A percentile compares a stretch with the other conserved stretches of the same genome.
phyloP scores from a whole-genome alignment of 2,329 filamentous ascomycete genomes.

The Cladophialophora carrionii region DNA sequence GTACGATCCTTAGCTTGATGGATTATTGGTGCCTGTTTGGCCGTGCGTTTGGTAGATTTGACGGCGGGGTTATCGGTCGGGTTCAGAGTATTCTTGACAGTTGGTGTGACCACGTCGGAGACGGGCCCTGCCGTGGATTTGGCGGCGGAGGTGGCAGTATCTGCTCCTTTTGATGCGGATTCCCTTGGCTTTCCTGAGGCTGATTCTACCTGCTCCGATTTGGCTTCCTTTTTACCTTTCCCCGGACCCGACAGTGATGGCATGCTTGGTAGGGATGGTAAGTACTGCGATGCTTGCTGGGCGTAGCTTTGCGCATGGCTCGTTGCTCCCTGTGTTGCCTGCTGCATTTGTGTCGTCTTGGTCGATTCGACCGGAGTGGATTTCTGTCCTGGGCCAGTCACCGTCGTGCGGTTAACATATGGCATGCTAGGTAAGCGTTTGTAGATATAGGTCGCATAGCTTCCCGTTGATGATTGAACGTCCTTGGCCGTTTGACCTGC shows the following conservation, averaged over 20 bases:
- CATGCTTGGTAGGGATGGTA: constrained; percentile 34
- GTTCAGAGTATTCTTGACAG: constrained; percentile 34
- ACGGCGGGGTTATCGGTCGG: constrained; percentile 36
- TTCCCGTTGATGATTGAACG: constrained; percentile 25
- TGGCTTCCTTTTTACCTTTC: constrained; percentile 39
- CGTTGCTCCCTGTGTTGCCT: constrained; percentile 13
- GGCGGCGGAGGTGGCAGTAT: constrained; percentile 24
- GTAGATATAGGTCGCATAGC: constrained; percentile 30
- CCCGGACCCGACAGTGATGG: constrained; percentile 21
- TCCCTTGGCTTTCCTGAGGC: constrained; percentile 21
- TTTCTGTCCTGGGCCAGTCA: constrained; percentile 19
- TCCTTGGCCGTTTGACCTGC: constrained; percentile 29
- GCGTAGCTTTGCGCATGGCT: constrained; percentile 33
- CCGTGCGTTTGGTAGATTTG: constrained; percentile 27
- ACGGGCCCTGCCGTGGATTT: constrained; percentile 30
- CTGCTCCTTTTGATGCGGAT: constrained; percentile 25
- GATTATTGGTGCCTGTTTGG: constrained; percentile 30
- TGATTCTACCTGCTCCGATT: constrained; percentile 30
- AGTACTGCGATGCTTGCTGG: constrained; percentile 34
- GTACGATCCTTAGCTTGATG: constrained; percentile 34
- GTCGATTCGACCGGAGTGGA: constrained; percentile 20
- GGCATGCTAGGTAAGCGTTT: constrained; percentile 36
- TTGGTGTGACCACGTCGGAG: constrained; percentile 28
- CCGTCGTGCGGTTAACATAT: constrained; percentile 23
- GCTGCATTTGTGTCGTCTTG: constrained; percentile 19